Evolutionary conservation across 2,329 filamentous ascomycete genomes (phyloP).

Genomic region (Microdochium bolleyi): DNA sequence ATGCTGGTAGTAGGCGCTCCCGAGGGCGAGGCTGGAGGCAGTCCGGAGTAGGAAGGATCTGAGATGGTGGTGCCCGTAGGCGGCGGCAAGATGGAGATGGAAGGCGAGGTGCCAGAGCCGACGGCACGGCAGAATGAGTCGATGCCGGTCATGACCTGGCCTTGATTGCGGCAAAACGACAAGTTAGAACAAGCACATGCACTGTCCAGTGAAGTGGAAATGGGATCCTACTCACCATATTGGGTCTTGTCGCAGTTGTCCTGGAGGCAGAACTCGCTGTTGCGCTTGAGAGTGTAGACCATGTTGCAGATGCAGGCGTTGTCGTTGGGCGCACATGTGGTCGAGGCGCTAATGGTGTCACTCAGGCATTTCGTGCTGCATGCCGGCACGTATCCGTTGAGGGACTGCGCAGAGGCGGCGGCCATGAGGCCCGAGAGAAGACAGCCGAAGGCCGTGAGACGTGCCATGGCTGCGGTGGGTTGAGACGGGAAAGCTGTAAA

Average conservation of each 20-base stretch:
- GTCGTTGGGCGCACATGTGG: background rate
- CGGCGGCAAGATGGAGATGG: background rate
- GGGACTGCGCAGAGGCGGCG: background rate
- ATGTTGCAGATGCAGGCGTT: background rate
- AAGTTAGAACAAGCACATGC: background rate
- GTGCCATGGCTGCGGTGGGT: background rate
- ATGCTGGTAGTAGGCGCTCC: background rate
- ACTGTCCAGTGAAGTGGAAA: background rate
- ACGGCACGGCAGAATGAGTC: background rate
- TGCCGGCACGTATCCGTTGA: background rate
- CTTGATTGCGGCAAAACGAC: background rate
- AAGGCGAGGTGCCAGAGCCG: background rate
- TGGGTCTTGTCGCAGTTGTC: background rate
- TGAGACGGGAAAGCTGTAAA: background rate
- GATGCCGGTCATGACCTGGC: background rate
- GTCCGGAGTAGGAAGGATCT: background rate
- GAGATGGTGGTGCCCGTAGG: background rate
- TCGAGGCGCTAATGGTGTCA: background rate
- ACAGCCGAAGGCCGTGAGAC: background rate
- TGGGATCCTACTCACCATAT: background rate
- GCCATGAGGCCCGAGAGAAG: background rate
- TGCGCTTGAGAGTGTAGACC: background rate
- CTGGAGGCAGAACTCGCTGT: background rate
- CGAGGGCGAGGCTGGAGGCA: background rate
- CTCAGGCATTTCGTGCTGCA: background rate